phyloP scores from a whole-genome alignment of 1,284 basidiomycete genomes.

The Melampsora americana region DNA sequence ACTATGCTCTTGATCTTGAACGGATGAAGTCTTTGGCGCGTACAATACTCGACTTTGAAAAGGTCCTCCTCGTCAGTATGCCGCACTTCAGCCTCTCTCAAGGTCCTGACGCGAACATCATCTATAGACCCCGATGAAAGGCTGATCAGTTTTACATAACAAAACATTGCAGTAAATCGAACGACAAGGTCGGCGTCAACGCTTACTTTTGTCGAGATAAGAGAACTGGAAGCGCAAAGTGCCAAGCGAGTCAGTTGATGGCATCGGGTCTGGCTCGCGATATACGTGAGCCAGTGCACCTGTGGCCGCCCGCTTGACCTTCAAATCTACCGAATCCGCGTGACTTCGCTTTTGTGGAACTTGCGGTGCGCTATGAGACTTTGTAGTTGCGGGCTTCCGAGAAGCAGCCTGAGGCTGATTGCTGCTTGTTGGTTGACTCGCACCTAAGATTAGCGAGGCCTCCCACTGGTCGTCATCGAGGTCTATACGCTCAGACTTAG shows the following conservation, averaged over 20 bases:
- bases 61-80: background rate
- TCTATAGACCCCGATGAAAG: background rate
- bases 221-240: constrained; percentile 5
- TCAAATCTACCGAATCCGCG: background rate
- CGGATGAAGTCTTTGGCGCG: constrained; percentile 30
- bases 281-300: background rate
- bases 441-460: background rate
- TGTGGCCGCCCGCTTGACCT: constrained; percentile 5
- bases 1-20: constrained; percentile 22
- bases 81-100: constrained; percentile 21
- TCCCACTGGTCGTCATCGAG: background rate
- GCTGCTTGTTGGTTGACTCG: background rate
- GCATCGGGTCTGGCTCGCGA: background rate
- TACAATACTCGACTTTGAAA: constrained; percentile 32
- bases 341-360: background rate
- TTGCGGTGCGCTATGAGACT: background rate
- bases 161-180: background rate
- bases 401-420: background rate
- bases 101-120: constrained; percentile 3
- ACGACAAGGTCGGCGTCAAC: background rate
- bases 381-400: background rate
- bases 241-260: background rate
- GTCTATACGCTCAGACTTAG: background rate
- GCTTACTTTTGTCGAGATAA: constrained; percentile 1
- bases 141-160: background rate